Evolutionary conservation across 257 asterid genomes (phyloP), one percentile per base, ranked within the genome.

Genomic region (Buddleja alternifolia): DNA sequence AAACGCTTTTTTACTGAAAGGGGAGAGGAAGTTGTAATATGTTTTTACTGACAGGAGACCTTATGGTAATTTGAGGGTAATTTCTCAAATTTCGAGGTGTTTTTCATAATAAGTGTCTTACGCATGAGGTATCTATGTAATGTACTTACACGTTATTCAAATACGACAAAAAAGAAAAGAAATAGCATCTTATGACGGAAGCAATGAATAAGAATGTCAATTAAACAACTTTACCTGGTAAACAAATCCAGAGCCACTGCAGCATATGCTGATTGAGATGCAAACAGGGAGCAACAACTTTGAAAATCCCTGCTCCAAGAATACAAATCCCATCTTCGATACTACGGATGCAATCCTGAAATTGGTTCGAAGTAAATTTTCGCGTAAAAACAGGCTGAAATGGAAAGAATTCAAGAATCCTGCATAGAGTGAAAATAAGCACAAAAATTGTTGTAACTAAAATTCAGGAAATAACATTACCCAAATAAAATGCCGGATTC

Each of bases 401-500:
- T 7, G 23, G 32, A 19, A 23, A 70, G 15, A 6, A 20, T 3
- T 4, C 12, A 16, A 14, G n/a, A n/a, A 16, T n/a, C 24, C 23
- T 25, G 10, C n/a, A 19, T 23, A 29, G 12, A 73, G 34, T 10
- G 48, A 53, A 60, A 78, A 60, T 51, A 46, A 61, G 16, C 16
- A 59, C 63, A 62, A 44, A 41, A 61, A 62, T 24, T 56, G 37
- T 19, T 46, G 51, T 63, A 34, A 10, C 14, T 55, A 62, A 36
- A 63, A 69, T 45, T 66, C 41, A 58, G 60, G 50, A 62, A 3
- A 60, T 48, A 47, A 51, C 67, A 32, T 50, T 87, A 93, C 99
- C 99, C 99, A 60, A 91, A 94, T 66, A 94, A 78, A 80, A 91
- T 91, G 76, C 99, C 99, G 17, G 99, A 91, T 77, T 89, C 96